A percentile compares a stretch with the other conserved stretches of the same genome.
Evolutionary conservation across 2,329 filamentous ascomycete species (phyloP).

Genomic region (Phyllosticta paracitricarpa): DNA sequence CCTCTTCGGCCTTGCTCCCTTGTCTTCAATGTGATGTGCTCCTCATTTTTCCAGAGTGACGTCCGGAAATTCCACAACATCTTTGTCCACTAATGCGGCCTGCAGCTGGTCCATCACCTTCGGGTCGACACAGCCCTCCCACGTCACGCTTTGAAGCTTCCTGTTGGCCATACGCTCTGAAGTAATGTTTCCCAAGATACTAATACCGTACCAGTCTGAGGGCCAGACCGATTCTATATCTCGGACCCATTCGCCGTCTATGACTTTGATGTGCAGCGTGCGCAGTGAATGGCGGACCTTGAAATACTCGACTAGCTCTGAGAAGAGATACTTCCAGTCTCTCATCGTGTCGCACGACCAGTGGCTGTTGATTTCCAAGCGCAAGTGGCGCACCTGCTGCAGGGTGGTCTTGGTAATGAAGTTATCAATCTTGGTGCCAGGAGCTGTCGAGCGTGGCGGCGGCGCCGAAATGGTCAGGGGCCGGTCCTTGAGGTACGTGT

Average conservation of each 20-base stretch:
- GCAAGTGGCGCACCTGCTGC: background rate
- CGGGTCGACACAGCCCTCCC: background rate
- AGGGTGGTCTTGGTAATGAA: background rate
- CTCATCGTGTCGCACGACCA: background rate
- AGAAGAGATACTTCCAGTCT: slow-evolving; percentile 1
- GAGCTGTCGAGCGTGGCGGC: slow-evolving; percentile 1
- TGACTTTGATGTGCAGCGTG: slow-evolving; percentile 1
- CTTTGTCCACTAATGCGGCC: background rate
- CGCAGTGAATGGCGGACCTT: background rate
- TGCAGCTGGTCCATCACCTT: background rate
- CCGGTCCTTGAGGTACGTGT: background rate
- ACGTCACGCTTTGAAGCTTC: background rate
- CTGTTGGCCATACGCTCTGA: background rate
- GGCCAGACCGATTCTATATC: background rate
- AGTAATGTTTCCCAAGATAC: background rate
- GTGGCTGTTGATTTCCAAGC: background rate
- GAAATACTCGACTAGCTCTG: background rate
- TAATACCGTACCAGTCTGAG: slow-evolving; percentile 1
- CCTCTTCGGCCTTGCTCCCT: no score
- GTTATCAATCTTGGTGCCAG: slow-evolving; percentile 4
- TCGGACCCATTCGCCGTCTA: background rate
- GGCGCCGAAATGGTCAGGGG: background rate
- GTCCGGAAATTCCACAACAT: background rate
- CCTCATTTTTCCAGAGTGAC: background rate
- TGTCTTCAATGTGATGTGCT: background rate